Base-by-base conservation (phyloP, 176 grass and related monocot genomes). In the Raddia guianensis region DNA sequence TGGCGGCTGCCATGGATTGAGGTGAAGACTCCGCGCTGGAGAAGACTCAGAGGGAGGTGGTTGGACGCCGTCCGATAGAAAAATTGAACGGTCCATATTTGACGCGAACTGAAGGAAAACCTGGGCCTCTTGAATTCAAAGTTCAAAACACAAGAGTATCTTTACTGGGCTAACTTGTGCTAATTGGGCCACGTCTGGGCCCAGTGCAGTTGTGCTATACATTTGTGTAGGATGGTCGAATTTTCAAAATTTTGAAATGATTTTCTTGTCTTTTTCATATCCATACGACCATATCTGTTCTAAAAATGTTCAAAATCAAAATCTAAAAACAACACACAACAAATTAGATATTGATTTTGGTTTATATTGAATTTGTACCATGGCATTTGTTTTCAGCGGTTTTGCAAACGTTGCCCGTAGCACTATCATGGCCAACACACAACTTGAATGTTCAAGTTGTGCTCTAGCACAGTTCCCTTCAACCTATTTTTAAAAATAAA, bases 1-100 rank as follows among this genome's bases (percentile, higher is more conserved):
- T 62, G 11, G 55, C 20, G 42, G 86, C 68, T 16, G 86, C 46
- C 73, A 75, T 76, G 19, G 46, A 57, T 21, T 49, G 37, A 52
- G 12, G 19, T 1, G 50, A 8, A 19, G 12, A 42, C 13, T 49
- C 5, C 3, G 66, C 6, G 43, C 19, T 9, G 43, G 9, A 61
- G 66, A 58, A 8, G 37, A 40, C 37, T 40, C 4, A 40, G 37
- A 40, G 4, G 6, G 13, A 34, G 9, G n/a, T 59, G 7, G 8
- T 8, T 13, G 44, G 44, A 20, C 3, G 5, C 21, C 43, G 55
- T 81, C 4, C n/a, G 79, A 72, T 62, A 7, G 14, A 47, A 49
- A 7, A n/a, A 1, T 4, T 43, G 56, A 19, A 73, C 57, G 68
- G 68, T 21, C 12, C 18, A 16, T 16, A 82, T 73, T 66, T 73